Conservation (phyloP, 2,329 filamentous ascomycete genomes). For the Penicillium sp. region DNA sequence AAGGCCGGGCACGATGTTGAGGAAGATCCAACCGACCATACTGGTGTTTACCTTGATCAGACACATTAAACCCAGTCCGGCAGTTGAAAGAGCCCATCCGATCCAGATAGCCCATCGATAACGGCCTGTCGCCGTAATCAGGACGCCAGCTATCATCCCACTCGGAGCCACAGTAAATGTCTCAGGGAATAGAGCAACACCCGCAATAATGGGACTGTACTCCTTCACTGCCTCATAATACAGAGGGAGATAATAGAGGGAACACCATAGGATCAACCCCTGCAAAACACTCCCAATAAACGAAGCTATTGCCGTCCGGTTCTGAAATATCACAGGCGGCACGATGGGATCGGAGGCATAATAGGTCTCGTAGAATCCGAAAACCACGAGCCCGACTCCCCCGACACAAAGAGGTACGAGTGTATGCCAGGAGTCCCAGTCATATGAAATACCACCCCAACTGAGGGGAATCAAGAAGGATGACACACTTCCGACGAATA, state of each 20-base stretch:
- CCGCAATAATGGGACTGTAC: slow-evolving; percentile 47
- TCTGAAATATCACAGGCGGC: slow-evolving; percentile 39
- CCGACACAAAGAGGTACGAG: slow-evolving; percentile 55
- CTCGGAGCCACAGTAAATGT: slow-evolving; percentile 57
- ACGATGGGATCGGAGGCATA: slow-evolving; percentile 46
- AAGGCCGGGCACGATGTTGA: slow-evolving; percentile 52
- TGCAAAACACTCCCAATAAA: slow-evolving; percentile 51
- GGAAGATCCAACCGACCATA: slow-evolving; percentile 50
- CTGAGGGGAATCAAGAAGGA: slow-evolving; percentile 55
- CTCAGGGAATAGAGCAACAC: slow-evolving; percentile 51
- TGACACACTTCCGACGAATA: slow-evolving; percentile 54
- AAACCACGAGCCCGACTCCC: slow-evolving; percentile 42
- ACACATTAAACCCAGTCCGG: slow-evolving; percentile 48
- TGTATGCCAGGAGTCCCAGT: slow-evolving; percentile 55
- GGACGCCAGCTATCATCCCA: slow-evolving; percentile 43
- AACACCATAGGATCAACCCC: slow-evolving; percentile 42
- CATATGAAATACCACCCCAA: slow-evolving; percentile 58
- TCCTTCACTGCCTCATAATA: slow-evolving; percentile 43
- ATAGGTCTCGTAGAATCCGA: slow-evolving; percentile 49
- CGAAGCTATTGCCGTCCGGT: slow-evolving; percentile 42
- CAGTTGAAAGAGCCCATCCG: slow-evolving; percentile 54
- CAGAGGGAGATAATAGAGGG: slow-evolving; percentile 49
- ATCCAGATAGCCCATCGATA: slow-evolving; percentile 55
- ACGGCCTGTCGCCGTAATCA: slow-evolving; percentile 47
- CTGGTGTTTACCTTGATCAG: slow-evolving; percentile 38